These are phyloP conservation scores for Rhynchosporium agropyri DNA, from an alignment of 2,329 filamentous ascomycete genomes.

Conservation along the genomic window DNA sequence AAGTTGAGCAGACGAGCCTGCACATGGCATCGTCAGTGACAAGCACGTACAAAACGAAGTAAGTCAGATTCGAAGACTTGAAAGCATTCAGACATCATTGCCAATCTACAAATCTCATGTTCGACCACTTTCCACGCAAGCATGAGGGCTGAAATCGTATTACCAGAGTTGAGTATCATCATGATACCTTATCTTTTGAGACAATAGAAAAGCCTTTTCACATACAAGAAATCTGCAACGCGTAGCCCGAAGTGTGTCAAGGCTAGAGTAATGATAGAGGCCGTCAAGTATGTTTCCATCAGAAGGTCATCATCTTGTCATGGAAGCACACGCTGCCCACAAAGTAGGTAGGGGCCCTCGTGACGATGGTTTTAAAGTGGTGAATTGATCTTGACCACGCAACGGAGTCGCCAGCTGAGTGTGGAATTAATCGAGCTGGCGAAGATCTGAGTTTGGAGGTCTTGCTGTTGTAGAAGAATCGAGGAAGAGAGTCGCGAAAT, in stretches of 20 bases:
- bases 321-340: constrained; percentile 53
- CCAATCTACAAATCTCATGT: constrained; percentile 46
- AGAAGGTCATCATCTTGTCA: constrained; percentile 70
- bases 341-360: constrained; percentile 58
- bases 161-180: constrained; percentile 50
- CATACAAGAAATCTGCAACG: neutral
- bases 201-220: constrained; percentile 11
- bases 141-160: constrained; percentile 54
- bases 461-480: constrained; percentile 53
- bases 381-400: constrained; percentile 67
- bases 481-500: constrained; percentile 40
- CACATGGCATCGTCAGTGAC: neutral
- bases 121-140: constrained; percentile 48
- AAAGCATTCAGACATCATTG: constrained; percentile 24
- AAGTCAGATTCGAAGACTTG: neutral
- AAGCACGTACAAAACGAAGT: neutral
- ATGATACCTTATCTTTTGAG: constrained; percentile 19
- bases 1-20: neutral
- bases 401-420: constrained; percentile 73
- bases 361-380: constrained; percentile 84
- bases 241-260: neutral
- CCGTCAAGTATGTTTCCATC: constrained; percentile 55
- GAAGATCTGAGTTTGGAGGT: constrained; percentile 77
- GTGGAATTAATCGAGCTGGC: constrained; percentile 56
- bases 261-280: neutral